Conservation (phyloP, 257 asterid species). For the Solanum lycopersicoides region DNA sequence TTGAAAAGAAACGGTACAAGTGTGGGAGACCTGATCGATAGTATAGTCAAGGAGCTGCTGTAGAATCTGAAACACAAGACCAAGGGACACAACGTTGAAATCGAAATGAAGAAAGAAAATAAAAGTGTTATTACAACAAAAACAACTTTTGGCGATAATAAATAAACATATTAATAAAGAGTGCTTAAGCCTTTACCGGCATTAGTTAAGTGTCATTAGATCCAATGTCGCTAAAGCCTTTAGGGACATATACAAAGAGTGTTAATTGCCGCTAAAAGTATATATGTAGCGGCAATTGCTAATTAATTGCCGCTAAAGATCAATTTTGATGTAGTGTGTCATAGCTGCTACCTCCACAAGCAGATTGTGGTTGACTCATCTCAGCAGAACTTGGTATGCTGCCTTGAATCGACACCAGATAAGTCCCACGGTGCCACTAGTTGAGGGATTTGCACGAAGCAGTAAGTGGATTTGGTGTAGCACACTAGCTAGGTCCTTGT, state of each 20-base stretch:
- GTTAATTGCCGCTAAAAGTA: no score
- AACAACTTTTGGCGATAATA: no score
- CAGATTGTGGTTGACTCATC: not conserved
- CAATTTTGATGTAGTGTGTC: no score
- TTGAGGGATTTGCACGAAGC: fast-evolving
- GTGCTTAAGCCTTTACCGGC: no score
- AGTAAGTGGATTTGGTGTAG: not conserved
- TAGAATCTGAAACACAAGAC: not conserved
- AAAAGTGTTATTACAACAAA: not conserved
- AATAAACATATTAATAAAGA: no score
- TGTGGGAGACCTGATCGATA: not conserved
- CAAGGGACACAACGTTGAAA: not conserved
- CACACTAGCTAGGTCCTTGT: not conserved
- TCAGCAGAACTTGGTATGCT: not conserved
- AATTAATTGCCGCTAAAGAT: no score
- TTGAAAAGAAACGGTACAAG: not conserved
- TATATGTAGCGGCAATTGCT: no score
- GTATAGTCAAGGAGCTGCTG: not conserved
- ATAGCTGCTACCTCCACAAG: not conserved
- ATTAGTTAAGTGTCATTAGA: no score
- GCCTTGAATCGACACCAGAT: not conserved
- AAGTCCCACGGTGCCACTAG: not conserved
- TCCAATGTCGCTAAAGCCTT: no score
- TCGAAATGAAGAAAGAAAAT: not conserved
- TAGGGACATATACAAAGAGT: no score